A percentile compares a stretch with the other conserved stretches of the same genome.
Evolutionary conservation across 371 early-diverging fungal species (phyloP).

Genomic region (Mortierella sp.): DNA sequence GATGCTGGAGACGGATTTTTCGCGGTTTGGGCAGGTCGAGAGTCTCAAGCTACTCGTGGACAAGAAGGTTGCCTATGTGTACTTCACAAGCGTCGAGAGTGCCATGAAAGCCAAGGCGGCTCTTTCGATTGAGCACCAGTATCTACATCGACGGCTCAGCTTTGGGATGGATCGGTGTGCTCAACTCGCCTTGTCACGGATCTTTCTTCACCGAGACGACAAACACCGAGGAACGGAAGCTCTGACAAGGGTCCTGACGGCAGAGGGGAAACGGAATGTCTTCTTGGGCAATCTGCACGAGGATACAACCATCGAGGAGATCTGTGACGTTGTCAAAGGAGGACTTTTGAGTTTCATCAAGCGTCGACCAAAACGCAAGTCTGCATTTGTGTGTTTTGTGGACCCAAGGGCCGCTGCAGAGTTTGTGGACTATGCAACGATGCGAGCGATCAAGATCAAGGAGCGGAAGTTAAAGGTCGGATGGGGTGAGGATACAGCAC

Average conservation of each 20-base stretch:
- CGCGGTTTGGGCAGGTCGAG: constrained; percentile 79
- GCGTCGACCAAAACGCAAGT: constrained; percentile 78
- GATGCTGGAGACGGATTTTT: constrained; percentile 64
- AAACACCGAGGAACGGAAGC: neutral
- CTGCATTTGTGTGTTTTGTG: constrained; percentile 86
- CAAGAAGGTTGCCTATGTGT: constrained; percentile 39
- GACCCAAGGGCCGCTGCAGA: constrained; percentile 74
- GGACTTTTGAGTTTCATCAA: constrained; percentile 82
- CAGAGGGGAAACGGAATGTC: constrained; percentile 72
- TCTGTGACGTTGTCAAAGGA: constrained; percentile 87
- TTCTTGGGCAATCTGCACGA: constrained; percentile 82
- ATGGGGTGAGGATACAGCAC: constrained; percentile 77
- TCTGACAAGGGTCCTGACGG: constrained; percentile 9
- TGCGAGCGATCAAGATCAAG: constrained; percentile 73
- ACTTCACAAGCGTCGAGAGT: constrained; percentile 46
- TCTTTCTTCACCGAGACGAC: neutral
- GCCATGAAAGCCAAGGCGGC: constrained; percentile 77
- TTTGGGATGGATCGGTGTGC: constrained; percentile 87
- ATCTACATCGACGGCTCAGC: constrained; percentile 68
- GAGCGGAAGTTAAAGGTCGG: constrained; percentile 77
- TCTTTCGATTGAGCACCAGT: constrained; percentile 66
- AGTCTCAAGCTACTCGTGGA: constrained; percentile 75
- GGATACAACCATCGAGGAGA: constrained; percentile 80
- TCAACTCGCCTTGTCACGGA: constrained; percentile 26
- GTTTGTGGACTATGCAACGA: constrained; percentile 68